Conservation (phyloP, 1,284 basidiomycete species). For the Afroboletus lepidellus region DNA sequence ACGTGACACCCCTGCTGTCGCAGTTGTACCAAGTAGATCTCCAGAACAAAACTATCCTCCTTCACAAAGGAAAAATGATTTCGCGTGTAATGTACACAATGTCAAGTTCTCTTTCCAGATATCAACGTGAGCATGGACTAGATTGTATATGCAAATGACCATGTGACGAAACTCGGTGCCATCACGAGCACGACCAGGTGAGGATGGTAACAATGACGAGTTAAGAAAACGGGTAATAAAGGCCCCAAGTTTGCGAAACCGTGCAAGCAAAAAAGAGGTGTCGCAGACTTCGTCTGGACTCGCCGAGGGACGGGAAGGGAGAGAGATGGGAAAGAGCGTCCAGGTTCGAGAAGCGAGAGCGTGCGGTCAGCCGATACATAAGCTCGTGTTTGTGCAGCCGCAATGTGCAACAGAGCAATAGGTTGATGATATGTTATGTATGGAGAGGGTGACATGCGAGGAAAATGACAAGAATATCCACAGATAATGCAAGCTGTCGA, state of each 20-base stretch:
- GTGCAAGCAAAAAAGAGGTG: neutral
- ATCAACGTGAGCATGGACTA: neutral
- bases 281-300: neutral
- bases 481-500: slow-evolving; percentile 32
- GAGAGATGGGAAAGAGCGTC: neutral
- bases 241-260: no score
- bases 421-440: slow-evolving; percentile 30
- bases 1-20: no score
- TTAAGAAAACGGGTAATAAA: neutral
- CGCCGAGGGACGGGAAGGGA: neutral
- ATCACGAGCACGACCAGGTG: slow-evolving; percentile 1
- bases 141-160: neutral
- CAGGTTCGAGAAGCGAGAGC: neutral
- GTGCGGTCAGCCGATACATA: neutral
- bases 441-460: slow-evolving; percentile 22
- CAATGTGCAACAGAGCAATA: slow-evolving; percentile 18
- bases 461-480: slow-evolving; percentile 29
- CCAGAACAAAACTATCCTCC: neutral
- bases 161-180: neutral
- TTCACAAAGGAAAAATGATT: neutral
- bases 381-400: neutral
- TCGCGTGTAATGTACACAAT: slow-evolving; percentile 1
- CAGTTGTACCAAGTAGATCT: no score
- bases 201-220: neutral
- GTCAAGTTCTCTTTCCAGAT: neutral